Evolutionary conservation across 768 basidiomycete species (phyloP), one percentile per base, ranked within the genome.

Genomic region (Tubosaeta sp.): DNA sequence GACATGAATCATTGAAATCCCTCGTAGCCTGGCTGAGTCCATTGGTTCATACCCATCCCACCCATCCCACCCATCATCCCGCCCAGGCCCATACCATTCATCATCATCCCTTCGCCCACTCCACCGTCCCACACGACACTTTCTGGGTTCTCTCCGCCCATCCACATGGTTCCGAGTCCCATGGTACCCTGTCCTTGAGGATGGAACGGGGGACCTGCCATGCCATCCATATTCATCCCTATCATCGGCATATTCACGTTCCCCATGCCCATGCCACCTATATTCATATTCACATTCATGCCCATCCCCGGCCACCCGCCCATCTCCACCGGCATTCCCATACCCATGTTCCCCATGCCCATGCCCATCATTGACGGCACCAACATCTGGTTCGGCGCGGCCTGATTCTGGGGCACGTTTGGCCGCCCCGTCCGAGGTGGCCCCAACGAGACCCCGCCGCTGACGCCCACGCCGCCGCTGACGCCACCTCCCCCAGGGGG

Each of bases 71-170:
- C 62, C 61, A 65, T 69, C 65, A 68, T 62, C 0, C 61, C 65
- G 27, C 67, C 73, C 65, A 69, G 70, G 0, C 64, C 68, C 60
- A 70, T 72, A 35, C 60, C 58, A 32, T 66, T 71, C 59, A 72
- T 76, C 62, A 75, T 73, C 62, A 80, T 80, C 9, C 73, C 75
- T 5, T 73, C 70, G 25, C 67, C 65, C 66, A 73, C 69, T 0
- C 69, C 70, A 9, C 66, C 69, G 16, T 71, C 72, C 69, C 71
- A 71, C 52, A 76, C 71, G 17, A 61, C 66, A 1, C 67, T 63
- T 44, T 69, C 70, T 1, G 64, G 59, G 17, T 64, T 59, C 1
- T 64, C 68, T 1, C 60, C 63, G 0, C 69, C 67, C 65, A 74
- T 68, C 69, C 72, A 74, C 53, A 73, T 71, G 9, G 62, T 32